A percentile compares a stretch with the other conserved stretches of the same genome.
These are phyloP conservation scores for Lentinula guzmanii DNA, from an alignment of 768 basidiomycete species.

Conservation along the genomic window DNA sequence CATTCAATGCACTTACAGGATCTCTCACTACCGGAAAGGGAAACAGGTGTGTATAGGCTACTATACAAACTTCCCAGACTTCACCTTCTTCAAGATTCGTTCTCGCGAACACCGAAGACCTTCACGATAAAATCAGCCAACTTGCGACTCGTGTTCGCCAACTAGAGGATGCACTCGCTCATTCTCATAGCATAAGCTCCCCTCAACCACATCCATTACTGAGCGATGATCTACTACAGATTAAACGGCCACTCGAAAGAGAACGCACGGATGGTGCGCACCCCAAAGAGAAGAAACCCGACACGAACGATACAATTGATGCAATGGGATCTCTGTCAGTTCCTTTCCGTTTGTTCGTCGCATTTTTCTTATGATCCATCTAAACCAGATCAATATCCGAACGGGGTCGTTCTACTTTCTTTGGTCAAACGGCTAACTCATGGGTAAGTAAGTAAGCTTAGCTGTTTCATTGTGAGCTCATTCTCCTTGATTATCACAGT, in stretches of 20 bases:
- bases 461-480: neutral
- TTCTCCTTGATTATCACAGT: slow-evolving; percentile 27
- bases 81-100: slow-evolving; percentile 42
- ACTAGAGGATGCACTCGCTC: slow-evolving; percentile 61
- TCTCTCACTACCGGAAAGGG: slow-evolving; percentile 71
- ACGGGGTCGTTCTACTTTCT: slow-evolving; percentile 58
- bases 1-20: slow-evolving; percentile 27
- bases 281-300: slow-evolving; percentile 35
- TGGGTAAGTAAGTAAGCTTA: slow-evolving; percentile 42
- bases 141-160: slow-evolving; percentile 58
- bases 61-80: neutral
- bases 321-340: slow-evolving; percentile 57
- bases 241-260: slow-evolving; percentile 64
- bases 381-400: slow-evolving; percentile 51
- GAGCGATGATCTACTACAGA: slow-evolving; percentile 51
- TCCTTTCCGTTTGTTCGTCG: slow-evolving; percentile 9
- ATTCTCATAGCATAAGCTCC: slow-evolving; percentile 43
- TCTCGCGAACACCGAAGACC: slow-evolving; percentile 61
- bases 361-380: slow-evolving; percentile 10
- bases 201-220: slow-evolving; percentile 52
- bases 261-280: slow-evolving; percentile 35
- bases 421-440: slow-evolving; percentile 60
- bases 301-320: slow-evolving; percentile 51
- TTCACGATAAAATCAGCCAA: slow-evolving; percentile 62
- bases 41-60: slow-evolving; percentile 42